Conservation (phyloP, 2,329 filamentous ascomycete genomes). For the Fusarium kyushuense region DNA sequence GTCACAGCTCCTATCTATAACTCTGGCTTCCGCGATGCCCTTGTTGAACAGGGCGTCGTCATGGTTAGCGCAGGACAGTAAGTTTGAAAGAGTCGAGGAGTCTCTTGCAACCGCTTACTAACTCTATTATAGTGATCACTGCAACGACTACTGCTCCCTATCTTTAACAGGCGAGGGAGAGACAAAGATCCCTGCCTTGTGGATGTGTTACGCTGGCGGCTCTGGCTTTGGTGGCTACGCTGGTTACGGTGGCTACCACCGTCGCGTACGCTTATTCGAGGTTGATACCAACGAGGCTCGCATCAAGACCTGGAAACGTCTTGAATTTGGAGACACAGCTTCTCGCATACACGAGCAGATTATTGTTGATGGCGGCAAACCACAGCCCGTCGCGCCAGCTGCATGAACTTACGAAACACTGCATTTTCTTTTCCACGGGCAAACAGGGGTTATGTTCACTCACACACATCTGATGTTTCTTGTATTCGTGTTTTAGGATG, state of each 20-base stretch:
- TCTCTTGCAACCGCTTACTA: slow-evolving; percentile 41
- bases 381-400: slow-evolving; percentile 37
- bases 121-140: slow-evolving; percentile 74
- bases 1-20: slow-evolving; percentile 92
- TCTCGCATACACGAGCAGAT: slow-evolving; percentile 72
- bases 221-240: slow-evolving; percentile 95
- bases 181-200: slow-evolving; percentile 75
- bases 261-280: slow-evolving; percentile 89
- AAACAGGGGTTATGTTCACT: not conserved
- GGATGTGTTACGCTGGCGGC: slow-evolving; percentile 98
- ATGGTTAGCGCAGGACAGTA: slow-evolving; percentile 93
- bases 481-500: slow-evolving; percentile 32
- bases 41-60: slow-evolving; percentile 86
- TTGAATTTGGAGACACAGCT: slow-evolving; percentile 73
- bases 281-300: slow-evolving; percentile 91
- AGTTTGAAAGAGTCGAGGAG: slow-evolving; percentile 52
- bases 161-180: slow-evolving; percentile 58
- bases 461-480: slow-evolving; percentile 21
- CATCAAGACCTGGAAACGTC: slow-evolving; percentile 91
- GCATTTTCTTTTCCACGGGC: slow-evolving; percentile 1
- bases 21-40: slow-evolving; percentile 89
- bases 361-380: slow-evolving; percentile 72
- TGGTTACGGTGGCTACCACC: slow-evolving; percentile 86
- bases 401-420: slow-evolving; percentile 34
- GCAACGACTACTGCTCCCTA: slow-evolving; percentile 94